Conservation (phyloP, 148 eudicot genomes). For the Simmondsia chinensis region DNA sequence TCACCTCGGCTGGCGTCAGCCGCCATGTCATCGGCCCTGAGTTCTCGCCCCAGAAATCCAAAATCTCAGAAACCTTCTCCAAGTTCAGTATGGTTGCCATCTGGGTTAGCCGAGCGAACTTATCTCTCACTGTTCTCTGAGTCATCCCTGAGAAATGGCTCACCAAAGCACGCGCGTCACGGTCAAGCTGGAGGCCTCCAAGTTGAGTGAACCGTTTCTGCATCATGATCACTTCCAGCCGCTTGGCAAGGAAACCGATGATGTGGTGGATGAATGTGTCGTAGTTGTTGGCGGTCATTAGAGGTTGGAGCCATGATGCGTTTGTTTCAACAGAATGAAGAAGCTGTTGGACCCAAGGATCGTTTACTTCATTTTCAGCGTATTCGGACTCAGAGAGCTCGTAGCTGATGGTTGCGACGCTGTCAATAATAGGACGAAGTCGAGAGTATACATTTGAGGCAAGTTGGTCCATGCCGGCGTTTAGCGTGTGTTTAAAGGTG, state of each 20-base stretch:
- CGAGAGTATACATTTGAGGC: constrained; percentile 65
- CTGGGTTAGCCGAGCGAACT: constrained; percentile 87
- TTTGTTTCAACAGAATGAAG: constrained; percentile 80
- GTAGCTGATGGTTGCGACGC: constrained; percentile 74
- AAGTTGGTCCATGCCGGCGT: constrained; percentile 76
- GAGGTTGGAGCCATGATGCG: constrained; percentile 81
- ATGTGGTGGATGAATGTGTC: constrained; percentile 71
- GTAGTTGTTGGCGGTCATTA: constrained; percentile 84
- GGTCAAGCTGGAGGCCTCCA: constrained; percentile 91
- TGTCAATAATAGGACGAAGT: constrained; percentile 73
- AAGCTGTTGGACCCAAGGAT: constrained; percentile 93
- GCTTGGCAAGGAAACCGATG: constrained; percentile 80
- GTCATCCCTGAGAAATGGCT: constrained; percentile 93
- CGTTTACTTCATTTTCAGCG: constrained; percentile 92
- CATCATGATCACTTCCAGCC: constrained; percentile 98
- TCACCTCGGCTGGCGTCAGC: constrained; percentile 87
- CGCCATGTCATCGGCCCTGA: constrained; percentile 99
- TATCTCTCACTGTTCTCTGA: constrained; percentile 92
- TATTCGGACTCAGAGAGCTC: constrained; percentile 90
- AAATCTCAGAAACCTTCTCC: constrained; percentile 91
- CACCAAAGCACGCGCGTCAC: constrained; percentile 80
- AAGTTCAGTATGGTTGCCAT: constrained; percentile 90
- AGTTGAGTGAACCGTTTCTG: constrained; percentile 92
- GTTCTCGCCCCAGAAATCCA: constrained; percentile 97
- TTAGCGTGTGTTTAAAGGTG: constrained; percentile 70